Conservation (phyloP, 139 green algal species). For the Desmodesmus armatus region DNA sequence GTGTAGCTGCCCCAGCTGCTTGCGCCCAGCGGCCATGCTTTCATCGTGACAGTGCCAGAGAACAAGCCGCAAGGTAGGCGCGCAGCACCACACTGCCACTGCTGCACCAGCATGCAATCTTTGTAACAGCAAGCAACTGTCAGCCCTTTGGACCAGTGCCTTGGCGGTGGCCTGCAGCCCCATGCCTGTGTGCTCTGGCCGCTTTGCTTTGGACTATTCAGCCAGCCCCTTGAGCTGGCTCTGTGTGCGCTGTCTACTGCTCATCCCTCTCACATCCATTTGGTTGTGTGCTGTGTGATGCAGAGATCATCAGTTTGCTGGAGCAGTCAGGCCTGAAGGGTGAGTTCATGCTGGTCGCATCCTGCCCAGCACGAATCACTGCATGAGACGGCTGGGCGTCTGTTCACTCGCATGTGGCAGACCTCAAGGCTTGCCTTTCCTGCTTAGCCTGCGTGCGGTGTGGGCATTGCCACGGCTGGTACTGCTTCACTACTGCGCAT, state of each 20-base stretch:
- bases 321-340: neutral
- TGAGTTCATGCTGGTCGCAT: neutral
- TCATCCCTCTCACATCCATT: neutral
- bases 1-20: conserved; percentile 70
- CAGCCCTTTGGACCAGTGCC: too few species aligned
- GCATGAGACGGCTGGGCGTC: neutral
- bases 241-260: neutral
- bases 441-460: neutral
- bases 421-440: neutral
- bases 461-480: neutral
- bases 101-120: neutral
- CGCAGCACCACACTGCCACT: neutral
- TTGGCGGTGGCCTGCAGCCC: too few species aligned
- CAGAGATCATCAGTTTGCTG: conserved; percentile 14
- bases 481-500: neutral
- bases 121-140: neutral
- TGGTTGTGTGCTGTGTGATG: neutral
- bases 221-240: neutral
- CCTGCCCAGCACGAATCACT: neutral
- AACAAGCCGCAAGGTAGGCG: conserved; percentile 80
- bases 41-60: conserved; percentile 84
- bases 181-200: neutral
- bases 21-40: conserved; percentile 62
- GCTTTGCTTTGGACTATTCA: neutral
- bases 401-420: neutral